Percentiles rank a stretch among this genome's conserved stretches.
These are phyloP conservation scores for Arabidopsis suecica DNA, from an alignment of 345 rosid species.

Conservation along the genomic window DNA sequence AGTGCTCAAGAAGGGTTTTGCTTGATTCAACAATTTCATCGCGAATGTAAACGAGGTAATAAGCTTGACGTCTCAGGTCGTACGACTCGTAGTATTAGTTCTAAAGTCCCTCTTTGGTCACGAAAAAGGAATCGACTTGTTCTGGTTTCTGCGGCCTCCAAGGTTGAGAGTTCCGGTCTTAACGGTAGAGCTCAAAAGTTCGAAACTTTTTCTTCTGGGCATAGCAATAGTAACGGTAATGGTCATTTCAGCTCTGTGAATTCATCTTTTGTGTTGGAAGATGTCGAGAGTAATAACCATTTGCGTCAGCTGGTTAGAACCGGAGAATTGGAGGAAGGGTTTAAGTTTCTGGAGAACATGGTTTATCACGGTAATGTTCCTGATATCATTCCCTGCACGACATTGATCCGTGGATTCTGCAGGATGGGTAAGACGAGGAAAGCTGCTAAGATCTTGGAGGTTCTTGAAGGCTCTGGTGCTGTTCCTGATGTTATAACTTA, in stretches of 20 bases:
- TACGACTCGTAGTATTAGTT: constrained; percentile 28
- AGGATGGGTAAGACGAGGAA: constrained; percentile 68
- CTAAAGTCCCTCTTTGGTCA: constrained; percentile 42
- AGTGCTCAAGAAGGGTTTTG: constrained; percentile 65
- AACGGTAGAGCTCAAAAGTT: constrained; percentile 52
- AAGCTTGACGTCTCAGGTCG: constrained; percentile 45
- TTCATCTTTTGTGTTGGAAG: constrained; percentile 54
- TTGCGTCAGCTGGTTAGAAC: constrained; percentile 65
- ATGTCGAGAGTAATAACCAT: constrained; percentile 63
- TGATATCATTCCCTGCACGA: constrained; percentile 71
- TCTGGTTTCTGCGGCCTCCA: constrained; percentile 54
- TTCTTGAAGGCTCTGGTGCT: constrained; percentile 75
- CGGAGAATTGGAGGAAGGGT: constrained; percentile 70
- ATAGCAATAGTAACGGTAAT: constrained; percentile 42
- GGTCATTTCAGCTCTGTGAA: constrained; percentile 49
- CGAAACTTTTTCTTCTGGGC: constrained; percentile 48
- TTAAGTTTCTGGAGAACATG: constrained; percentile 76
- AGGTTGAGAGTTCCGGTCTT: constrained; percentile 50
- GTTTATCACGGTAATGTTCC: constrained; percentile 78
- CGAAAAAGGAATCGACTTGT: constrained; percentile 45
- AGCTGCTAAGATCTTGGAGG: constrained; percentile 78
- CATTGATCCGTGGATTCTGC: constrained; percentile 81
- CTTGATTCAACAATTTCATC: constrained; percentile 54
- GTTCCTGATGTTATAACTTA: constrained; percentile 81
- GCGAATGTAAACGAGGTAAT: constrained; percentile 43